Base-by-base conservation (phyloP, 768 basidiomycete genomes). In the Serendipita vermifera region DNA sequence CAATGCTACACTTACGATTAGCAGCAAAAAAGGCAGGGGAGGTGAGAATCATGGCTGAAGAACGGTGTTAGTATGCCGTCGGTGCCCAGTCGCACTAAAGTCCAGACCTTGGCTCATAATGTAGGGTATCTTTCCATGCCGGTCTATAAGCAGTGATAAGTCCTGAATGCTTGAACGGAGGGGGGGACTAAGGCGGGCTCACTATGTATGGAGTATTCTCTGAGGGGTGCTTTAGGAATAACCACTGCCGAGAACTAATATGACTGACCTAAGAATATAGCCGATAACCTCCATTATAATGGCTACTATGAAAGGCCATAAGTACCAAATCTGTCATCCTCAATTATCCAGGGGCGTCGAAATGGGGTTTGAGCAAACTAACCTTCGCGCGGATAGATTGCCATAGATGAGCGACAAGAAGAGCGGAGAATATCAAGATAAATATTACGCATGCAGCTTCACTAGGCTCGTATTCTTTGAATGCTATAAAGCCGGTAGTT, bases 311-410 rank as follows among this genome's bases (percentile, higher is more conserved):
- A 36, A n/a, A 9, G 35, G 35, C n/a, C 35, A 36, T n/a, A 36
- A 9, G 35, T 36, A 36, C 35, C 35, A 36, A 9, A n/a, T n/a
- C 35, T 36, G n/a, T 51, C 46, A 26, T n/a, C 5, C 20, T n/a
- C n/a, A 7, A 51, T 7, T 11, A 29, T 51, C 22, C 24, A 26
- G n/a, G 20, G 15, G 5, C 9, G 9, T 20, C 11, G n/a, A 5
- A 22, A 15, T 20, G 11, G n/a, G 20, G 6, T 9, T 26, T 31
- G 5, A 26, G 24, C 7, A n/a, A 5, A 15, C 11, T 20, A 26
- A 51, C 46, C 27, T 31, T 51, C 9, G 46, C 46, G 20, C 46
- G 46, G 11, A 51, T 29, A n/a, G 46, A 51, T 26, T 51, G 46
- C 20, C 6, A 51, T n/a, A 51, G 1, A 51, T 51, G 46, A 9